These are phyloP conservation scores for Picea mariana DNA, from an alignment of 83 land plant genomes.

Conservation along the genomic window DNA sequence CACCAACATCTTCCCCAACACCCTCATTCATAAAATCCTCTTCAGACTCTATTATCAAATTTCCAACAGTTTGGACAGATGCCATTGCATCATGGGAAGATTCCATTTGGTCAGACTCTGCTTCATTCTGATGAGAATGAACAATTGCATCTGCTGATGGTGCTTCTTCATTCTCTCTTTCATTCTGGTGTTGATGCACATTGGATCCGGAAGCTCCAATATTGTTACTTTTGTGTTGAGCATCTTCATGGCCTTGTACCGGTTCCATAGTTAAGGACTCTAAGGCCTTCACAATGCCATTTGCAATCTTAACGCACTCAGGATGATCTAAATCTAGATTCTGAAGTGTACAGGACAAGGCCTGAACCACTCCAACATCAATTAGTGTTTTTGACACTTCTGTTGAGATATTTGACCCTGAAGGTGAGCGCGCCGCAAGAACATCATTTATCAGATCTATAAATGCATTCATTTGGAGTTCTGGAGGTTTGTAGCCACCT, in stretches of 20 bases:
- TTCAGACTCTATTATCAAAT: slow-evolving; percentile 52
- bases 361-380: slow-evolving; percentile 84
- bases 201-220: neutral
- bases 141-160: slow-evolving; percentile 33
- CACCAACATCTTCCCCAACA: slow-evolving; percentile 64
- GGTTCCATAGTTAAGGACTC: slow-evolving; percentile 85
- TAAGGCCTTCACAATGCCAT: slow-evolving; percentile 79
- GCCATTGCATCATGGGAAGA: slow-evolving; percentile 32
- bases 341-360: slow-evolving; percentile 68
- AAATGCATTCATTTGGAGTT: slow-evolving; percentile 61
- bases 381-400: slow-evolving; percentile 94
- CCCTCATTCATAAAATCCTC: slow-evolving; percentile 89
- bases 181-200: neutral
- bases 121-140: slow-evolving; percentile 37
- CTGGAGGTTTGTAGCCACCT: slow-evolving; percentile 52
- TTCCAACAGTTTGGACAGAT: slow-evolving; percentile 61
- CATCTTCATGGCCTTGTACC: slow-evolving; percentile 41
- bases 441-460: slow-evolving; percentile 92
- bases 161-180: slow-evolving; percentile 11
- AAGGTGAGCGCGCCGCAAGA: slow-evolving; percentile 82
- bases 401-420: slow-evolving; percentile 82
- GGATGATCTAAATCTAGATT: slow-evolving; percentile 90
- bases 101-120: slow-evolving; percentile 34
- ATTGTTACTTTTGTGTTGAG: slow-evolving; percentile 17
- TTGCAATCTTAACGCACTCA: slow-evolving; percentile 84